Evolutionary conservation across 345 rosid genomes (phyloP).

Genomic region (Populus euphratica): DNA sequence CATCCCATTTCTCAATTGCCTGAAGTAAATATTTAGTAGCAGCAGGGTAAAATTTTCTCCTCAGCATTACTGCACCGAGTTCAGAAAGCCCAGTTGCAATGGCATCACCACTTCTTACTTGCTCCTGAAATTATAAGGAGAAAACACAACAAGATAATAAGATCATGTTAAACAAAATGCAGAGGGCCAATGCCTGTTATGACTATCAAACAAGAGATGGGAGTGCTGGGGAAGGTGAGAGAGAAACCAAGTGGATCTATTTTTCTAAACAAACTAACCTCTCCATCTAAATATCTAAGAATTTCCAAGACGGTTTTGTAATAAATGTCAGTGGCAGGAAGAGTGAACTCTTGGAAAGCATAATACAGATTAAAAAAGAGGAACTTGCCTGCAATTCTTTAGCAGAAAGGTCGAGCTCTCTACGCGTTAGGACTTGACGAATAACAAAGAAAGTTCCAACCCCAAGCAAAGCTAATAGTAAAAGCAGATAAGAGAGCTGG

Average conservation of each 20-base stretch:
- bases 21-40: constrained; percentile 78
- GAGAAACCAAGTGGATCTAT: neutral
- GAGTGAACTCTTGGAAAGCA: neutral
- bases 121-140: constrained; percentile 53
- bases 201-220: neutral
- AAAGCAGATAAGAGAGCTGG: constrained; percentile 81
- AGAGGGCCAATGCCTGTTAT: neutral
- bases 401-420: constrained; percentile 98
- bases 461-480: constrained; percentile 75
- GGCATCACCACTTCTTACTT: constrained; percentile 99
- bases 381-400: constrained; percentile 77
- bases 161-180: neutral
- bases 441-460: constrained; percentile 85
- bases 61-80: constrained; percentile 93
- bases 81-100: constrained; percentile 87
- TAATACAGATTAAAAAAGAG: neutral
- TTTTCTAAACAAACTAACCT: neutral
- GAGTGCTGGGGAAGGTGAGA: neutral
- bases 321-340: neutral
- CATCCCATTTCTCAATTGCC: constrained; percentile 95
- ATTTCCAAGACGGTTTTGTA: neutral
- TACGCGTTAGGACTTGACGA: constrained; percentile 89
- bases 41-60: constrained; percentile 88
- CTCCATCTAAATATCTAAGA: neutral
- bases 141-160: constrained; percentile 3